A percentile compares a stretch with the other conserved stretches of the same genome.
Conservation (phyloP, 345 rosid genomes). For the Aethionema arabicum region DNA sequence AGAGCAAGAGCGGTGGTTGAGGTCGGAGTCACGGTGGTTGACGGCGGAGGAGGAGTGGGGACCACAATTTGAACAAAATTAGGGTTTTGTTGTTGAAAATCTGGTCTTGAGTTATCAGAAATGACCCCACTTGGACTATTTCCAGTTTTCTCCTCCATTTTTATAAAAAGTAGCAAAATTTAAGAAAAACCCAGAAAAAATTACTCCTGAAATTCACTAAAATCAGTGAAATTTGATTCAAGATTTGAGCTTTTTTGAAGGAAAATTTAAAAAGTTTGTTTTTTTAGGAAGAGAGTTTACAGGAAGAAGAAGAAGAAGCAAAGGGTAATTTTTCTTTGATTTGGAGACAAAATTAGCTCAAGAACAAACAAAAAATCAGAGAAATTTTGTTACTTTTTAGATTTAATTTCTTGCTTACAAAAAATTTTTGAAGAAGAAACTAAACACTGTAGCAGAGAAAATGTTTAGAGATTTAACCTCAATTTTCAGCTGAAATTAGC, state of each 20-base stretch:
- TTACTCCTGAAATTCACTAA: slow-evolving; percentile 11
- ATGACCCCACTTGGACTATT: slow-evolving; percentile 44
- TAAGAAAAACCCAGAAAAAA: slow-evolving; percentile 8
- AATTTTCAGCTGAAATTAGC: slow-evolving; percentile 26
- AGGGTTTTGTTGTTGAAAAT: slow-evolving; percentile 45
- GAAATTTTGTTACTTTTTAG: slow-evolving; percentile 15
- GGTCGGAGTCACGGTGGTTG: slow-evolving; percentile 29
- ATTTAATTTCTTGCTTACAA: slow-evolving; percentile 32
- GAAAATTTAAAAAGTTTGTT: not conserved
- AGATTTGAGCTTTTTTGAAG: slow-evolving; percentile 57
- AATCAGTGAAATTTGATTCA: slow-evolving; percentile 6
- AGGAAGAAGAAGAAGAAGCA: slow-evolving; percentile 37
- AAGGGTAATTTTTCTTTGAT: slow-evolving; percentile 3
- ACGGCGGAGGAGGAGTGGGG: slow-evolving; percentile 15
- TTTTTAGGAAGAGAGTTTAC: slow-evolving; percentile 49
- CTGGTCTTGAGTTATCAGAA: slow-evolving; percentile 51
- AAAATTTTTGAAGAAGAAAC: slow-evolving; percentile 22
- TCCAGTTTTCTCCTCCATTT: slow-evolving; percentile 69
- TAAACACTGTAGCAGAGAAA: slow-evolving; percentile 32
- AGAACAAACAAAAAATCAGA: slow-evolving; percentile 19
- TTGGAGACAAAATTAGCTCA: slow-evolving; percentile 2
- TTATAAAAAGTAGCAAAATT: slow-evolving; percentile 22
- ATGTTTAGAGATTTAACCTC: slow-evolving; percentile 21
- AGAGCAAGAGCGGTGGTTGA: slow-evolving; percentile 16
- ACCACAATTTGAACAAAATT: slow-evolving; percentile 35